Percentiles rank a stretch among this genome's conserved stretches.
Evolutionary conservation across 148 eudicot genomes (phyloP).

Genomic region (Arbutus unedo): DNA sequence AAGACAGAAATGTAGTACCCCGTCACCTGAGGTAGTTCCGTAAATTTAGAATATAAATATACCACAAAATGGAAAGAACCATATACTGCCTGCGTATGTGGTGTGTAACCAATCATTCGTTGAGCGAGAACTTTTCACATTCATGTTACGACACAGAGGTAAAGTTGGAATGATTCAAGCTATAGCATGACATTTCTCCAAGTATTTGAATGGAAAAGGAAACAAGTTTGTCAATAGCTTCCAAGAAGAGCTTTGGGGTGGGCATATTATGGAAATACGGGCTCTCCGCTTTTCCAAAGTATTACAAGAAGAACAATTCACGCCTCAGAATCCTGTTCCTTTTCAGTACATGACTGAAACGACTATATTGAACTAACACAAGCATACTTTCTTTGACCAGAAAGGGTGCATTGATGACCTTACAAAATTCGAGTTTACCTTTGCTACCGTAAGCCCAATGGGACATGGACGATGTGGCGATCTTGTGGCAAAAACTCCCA

Average conservation of each 20-base stretch:
- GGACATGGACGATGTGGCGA: slow-evolving; percentile 98
- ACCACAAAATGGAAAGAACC: neutral
- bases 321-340: neutral
- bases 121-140: neutral
- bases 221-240: neutral
- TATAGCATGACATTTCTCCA: neutral
- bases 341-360: neutral
- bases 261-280: neutral
- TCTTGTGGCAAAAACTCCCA: slow-evolving; percentile 93
- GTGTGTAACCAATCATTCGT: neutral
- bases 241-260: neutral
- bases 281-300: neutral
- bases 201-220: neutral
- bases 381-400: neutral
- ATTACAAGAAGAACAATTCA: neutral
- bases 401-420: neutral
- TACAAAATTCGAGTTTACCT: slow-evolving; percentile 34
- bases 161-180: neutral
- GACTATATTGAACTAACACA: neutral
- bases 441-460: slow-evolving; percentile 92
- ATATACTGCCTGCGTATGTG: neutral
- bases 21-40: neutral
- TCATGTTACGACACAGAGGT: neutral
- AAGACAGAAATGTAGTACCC: neutral
- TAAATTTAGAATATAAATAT: neutral